Evolutionary conservation across 2,329 filamentous ascomycete species (phyloP).

Genomic region (Xylariaceae sp.): DNA sequence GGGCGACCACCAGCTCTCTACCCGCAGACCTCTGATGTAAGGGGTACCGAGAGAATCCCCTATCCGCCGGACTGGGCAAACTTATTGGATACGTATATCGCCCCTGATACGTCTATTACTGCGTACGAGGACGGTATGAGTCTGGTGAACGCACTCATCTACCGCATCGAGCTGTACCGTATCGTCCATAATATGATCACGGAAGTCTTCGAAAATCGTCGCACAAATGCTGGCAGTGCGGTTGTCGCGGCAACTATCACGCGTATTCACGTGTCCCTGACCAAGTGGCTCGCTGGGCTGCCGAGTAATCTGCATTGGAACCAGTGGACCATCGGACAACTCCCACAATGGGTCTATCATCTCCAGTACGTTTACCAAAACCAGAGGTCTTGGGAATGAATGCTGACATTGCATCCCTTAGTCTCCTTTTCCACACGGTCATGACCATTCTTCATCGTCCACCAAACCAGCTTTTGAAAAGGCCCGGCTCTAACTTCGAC

Average conservation of each 20-base stretch:
- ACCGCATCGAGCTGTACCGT: slow-evolving; percentile 44
- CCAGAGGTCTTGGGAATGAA: background rate
- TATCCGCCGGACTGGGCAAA: slow-evolving; percentile 46
- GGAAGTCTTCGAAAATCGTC: slow-evolving; percentile 46
- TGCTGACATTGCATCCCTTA: slow-evolving; percentile 3
- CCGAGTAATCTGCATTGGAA: slow-evolving; percentile 47
- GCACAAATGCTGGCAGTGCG: slow-evolving; percentile 36
- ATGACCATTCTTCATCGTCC: slow-evolving; percentile 50
- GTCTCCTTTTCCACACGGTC: slow-evolving; percentile 45
- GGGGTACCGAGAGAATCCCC: slow-evolving; percentile 43
- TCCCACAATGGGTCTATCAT: slow-evolving; percentile 43
- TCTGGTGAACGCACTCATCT: slow-evolving; percentile 42
- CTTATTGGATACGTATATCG: slow-evolving; percentile 44
- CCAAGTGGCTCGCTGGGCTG: slow-evolving; percentile 42
- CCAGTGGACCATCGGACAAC: slow-evolving; percentile 44
- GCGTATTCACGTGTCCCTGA: slow-evolving; percentile 43
- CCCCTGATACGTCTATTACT: slow-evolving; percentile 39
- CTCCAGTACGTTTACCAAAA: slow-evolving; percentile 32
- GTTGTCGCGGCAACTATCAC: slow-evolving; percentile 40
- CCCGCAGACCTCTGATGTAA: slow-evolving; percentile 45
- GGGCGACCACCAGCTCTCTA: slow-evolving; percentile 46
- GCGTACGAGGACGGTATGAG: slow-evolving; percentile 44
- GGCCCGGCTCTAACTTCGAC: slow-evolving; percentile 32
- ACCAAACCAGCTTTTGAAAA: slow-evolving; percentile 40
- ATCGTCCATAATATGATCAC: slow-evolving; percentile 47